Percentiles rank a stretch among this genome's conserved stretches.
Conservation (phyloP, 2,329 filamentous ascomycete species). For the Chrysoporthe cubensis region DNA sequence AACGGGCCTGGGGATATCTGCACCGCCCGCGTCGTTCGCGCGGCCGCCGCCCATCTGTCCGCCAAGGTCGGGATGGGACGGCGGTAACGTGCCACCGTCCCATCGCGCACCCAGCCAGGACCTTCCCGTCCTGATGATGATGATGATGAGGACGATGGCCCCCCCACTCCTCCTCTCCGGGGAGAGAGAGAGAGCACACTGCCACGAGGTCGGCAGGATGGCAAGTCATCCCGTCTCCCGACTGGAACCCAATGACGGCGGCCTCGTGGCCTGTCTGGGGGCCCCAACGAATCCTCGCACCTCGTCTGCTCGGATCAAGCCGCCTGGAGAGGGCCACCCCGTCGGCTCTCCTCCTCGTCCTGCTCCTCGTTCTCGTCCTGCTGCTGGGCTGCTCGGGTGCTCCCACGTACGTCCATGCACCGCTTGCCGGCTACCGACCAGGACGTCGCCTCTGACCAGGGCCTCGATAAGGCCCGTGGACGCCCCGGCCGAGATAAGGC, state of each 20-base stretch:
- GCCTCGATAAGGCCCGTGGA: not conserved
- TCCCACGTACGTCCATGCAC: constrained; percentile 1
- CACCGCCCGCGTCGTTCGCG: not conserved
- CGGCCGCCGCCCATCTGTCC: not conserved
- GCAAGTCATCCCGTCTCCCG: not conserved
- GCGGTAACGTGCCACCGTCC: constrained; percentile 14
- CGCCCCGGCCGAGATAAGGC: not conserved
- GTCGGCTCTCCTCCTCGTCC: not conserved
- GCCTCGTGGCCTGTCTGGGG: not conserved
- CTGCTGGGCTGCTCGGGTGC: no score
- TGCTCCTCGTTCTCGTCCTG: not conserved
- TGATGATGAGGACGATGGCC: not conserved
- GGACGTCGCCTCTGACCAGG: no score
- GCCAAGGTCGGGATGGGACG: not conserved
- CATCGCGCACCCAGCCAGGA: constrained; percentile 1
- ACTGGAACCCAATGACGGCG: not conserved
- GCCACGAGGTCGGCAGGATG: constrained; percentile 5
- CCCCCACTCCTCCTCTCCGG: no score
- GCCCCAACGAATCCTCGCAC: not conserved
- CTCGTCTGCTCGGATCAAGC: constrained; percentile 10
- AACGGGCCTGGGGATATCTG: constrained; percentile 6
- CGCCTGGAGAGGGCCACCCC: not conserved
- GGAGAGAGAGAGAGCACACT: not conserved
- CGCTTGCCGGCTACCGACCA: constrained; percentile 13
- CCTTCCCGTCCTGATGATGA: constrained; percentile 12